Evolutionary conservation across 169 alveolate species (phyloP), one percentile per base, ranked within the genome.

Genomic region (Cyclospora cayetanensis): DNA sequence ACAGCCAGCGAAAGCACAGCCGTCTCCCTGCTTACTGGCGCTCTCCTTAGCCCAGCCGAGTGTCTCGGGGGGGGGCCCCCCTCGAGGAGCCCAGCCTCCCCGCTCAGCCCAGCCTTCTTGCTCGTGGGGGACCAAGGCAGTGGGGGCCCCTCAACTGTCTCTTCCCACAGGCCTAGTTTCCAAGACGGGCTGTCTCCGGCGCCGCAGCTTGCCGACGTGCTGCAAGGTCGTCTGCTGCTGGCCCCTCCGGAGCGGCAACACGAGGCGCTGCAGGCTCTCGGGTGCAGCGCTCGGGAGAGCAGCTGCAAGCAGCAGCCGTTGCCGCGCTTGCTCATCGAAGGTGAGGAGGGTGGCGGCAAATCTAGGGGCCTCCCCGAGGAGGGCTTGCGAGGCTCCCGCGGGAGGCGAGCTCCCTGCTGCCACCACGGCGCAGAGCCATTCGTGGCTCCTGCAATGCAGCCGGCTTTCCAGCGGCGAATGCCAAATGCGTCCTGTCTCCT

Each of bases 1-100:
- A 76, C 86, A 3, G 86, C 86, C 25, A 76, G 86, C 68, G 86
- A 76, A 9, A 76, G 86, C 42, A 76, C 86, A 9, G 86, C 66
- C 9, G 68, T 52, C 2, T 31, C 86, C 22, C 35, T 41, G 15
- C 84, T 76, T 42, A 20, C 86, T 25, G 68, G 68, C 31, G 60
- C 7, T 15, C 7, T 11, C n/a, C 60, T 46, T 46, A 15, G 60
- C 60, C 60, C 60, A 7, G 60, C 15, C 15, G 60, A 46, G 60
- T 7, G n/a, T 15, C 15, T 46, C n/a, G 60, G 60, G 15, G 60
- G 60, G n/a, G 60, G 7, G 15, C n/a, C 60, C 60, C n/a, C 60
- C 60, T 46, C 60, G 15, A 7, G 60, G 60, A 15, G 15, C n/a
- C n/a, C 60, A 15, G 60, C 60, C 60, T 46, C 60, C 60, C 60